Evolutionary conservation across 345 rosid genomes (phyloP).

Genomic region (Noccaea bulbosa): DNA sequence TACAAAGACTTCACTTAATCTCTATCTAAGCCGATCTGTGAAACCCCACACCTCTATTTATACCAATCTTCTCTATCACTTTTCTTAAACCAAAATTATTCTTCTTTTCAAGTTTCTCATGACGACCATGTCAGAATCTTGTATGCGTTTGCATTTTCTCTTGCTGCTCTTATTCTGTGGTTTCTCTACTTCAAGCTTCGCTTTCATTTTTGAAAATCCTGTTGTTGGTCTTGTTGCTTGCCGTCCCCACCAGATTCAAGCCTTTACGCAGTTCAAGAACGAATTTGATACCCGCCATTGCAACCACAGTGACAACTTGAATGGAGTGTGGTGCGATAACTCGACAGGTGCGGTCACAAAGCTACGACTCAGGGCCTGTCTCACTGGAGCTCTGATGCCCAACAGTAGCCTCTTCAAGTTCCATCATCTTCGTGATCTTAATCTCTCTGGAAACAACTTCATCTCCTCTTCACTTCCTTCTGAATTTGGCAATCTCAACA

Average conservation of each 20-base stretch:
- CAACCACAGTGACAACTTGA: not conserved
- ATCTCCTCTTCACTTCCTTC: constrained; percentile 19
- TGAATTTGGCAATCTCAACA: constrained; percentile 24
- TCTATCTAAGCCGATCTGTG: too few relatives aligned
- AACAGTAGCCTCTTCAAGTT: constrained; percentile 29
- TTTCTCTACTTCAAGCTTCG: constrained; percentile 10
- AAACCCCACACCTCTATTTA: not conserved
- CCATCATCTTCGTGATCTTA: not conserved
- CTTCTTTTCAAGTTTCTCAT: not conserved
- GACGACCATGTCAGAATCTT: not conserved
- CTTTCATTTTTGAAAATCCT: too few relatives aligned
- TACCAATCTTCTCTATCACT: not conserved
- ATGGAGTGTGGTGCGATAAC: constrained; percentile 26
- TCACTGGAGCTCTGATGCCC: constrained; percentile 13
- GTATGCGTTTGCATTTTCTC: not conserved
- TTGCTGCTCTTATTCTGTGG: constrained; percentile 1
- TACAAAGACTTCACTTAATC: not conserved
- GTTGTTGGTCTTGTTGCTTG: constrained; percentile 7
- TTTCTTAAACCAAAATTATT: not conserved
- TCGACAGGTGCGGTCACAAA: not conserved
- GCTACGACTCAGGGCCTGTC: not conserved
- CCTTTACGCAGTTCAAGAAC: too few relatives aligned
- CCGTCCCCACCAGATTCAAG: constrained; percentile 15
- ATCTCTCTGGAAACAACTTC: not conserved
- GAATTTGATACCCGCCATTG: constrained; percentile 17